These are phyloP conservation scores for Articulospora tetracladia DNA, from an alignment of 495 filamentous ascomycete species.

Conservation along the genomic window DNA sequence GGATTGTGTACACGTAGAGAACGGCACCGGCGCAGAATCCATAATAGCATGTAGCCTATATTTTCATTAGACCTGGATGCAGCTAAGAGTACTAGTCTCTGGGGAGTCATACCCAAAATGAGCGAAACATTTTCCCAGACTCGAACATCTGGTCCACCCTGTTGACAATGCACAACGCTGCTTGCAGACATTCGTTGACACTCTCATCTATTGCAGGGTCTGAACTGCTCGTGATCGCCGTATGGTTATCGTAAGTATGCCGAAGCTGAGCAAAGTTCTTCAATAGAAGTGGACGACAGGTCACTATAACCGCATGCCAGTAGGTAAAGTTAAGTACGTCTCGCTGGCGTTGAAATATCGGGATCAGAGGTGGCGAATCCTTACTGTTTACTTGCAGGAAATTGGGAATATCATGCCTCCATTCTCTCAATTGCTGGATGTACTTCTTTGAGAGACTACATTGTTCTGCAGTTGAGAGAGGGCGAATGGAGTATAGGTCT, in stretches of 20 bases:
- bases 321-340: slow-evolving; percentile 49
- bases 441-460: slow-evolving; percentile 16
- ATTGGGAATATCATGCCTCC: slow-evolving; percentile 40
- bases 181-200: not conserved
- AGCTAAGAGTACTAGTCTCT: no score
- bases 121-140: slow-evolving; percentile 14
- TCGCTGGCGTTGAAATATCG: slow-evolving; percentile 47
- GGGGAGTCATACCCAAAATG: slow-evolving; percentile 28
- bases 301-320: slow-evolving; percentile 51
- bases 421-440: slow-evolving; percentile 32
- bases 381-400: slow-evolving; percentile 33
- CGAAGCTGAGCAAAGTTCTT: not conserved
- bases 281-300: slow-evolving; percentile 33
- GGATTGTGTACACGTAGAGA: slow-evolving; percentile 52
- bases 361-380: slow-evolving; percentile 37
- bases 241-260: not conserved
- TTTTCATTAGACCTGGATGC: not conserved
- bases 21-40: slow-evolving; percentile 51
- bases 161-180: slow-evolving; percentile 23
- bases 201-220: not conserved
- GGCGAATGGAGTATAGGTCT: slow-evolving; percentile 39
- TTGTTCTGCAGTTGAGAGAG: slow-evolving; percentile 35
- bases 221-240: not conserved
- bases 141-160: slow-evolving; percentile 32
- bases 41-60: slow-evolving; percentile 40